These are phyloP conservation scores for Brassica rapa DNA, from an alignment of 345 rosid species.

Conservation along the genomic window DNA sequence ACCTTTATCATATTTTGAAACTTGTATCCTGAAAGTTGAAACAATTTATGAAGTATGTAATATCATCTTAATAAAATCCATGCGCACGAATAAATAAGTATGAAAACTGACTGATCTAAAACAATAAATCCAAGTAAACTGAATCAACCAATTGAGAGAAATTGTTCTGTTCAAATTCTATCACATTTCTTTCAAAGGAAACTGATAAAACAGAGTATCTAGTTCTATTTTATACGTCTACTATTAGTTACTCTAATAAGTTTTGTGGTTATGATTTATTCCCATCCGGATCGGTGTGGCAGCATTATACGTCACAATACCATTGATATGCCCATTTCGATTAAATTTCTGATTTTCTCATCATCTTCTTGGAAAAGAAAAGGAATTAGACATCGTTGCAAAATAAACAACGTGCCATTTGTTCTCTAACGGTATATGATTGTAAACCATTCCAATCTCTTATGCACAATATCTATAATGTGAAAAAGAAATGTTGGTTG, in stretches of 20 bases:
- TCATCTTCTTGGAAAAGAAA: constrained; percentile 17
- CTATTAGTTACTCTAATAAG: neutral
- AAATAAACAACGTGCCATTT: neutral
- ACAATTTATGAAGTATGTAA: neutral
- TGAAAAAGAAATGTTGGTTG: neutral
- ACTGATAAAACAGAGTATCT: neutral
- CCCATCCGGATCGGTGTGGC: neutral
- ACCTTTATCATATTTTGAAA: too few species aligned
- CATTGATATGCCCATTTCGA: neutral
- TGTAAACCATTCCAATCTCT: neutral
- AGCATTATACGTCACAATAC: constrained; percentile 3
- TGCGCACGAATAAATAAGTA: neutral
- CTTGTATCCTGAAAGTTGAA: neutral
- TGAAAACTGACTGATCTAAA: neutral
- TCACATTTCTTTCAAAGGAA: neutral
- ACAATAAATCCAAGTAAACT: neutral
- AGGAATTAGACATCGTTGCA: neutral
- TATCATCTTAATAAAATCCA: neutral
- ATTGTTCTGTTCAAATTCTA: neutral
- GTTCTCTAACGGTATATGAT: neutral
- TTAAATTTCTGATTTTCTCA: neutral
- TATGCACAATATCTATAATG: neutral
- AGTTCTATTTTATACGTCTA: neutral
- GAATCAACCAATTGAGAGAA: neutral
- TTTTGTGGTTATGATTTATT: neutral